These are phyloP conservation scores for Xylariaceae sp. DNA, from an alignment of 2,329 filamentous ascomycete genomes.

Conservation along the genomic window DNA sequence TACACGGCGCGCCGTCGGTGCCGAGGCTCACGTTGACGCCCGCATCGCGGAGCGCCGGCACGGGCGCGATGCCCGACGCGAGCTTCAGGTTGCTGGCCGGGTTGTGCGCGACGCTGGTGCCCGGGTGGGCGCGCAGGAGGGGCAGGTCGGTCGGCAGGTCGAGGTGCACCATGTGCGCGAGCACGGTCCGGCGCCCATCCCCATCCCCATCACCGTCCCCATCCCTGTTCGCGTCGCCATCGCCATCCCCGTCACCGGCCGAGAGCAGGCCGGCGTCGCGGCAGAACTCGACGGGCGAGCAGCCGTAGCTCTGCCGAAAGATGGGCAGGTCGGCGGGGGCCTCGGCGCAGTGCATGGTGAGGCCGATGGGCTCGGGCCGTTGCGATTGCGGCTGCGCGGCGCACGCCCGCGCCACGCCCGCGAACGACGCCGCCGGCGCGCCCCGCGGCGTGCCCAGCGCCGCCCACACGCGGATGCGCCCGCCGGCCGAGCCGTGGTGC, in stretches of 20 bases:
- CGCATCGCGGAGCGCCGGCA: constrained; percentile 33
- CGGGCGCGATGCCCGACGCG: constrained; percentile 39
- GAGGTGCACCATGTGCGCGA: constrained; percentile 45
- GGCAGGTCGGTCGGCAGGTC: constrained; percentile 31
- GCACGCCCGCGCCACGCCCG: constrained; percentile 33
- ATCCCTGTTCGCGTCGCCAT: background rate
- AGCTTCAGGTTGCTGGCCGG: constrained; percentile 45
- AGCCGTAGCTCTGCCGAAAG: constrained; percentile 29
- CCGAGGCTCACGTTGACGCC: constrained; percentile 40
- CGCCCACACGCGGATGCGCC: constrained; percentile 39
- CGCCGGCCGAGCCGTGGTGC: constrained; percentile 26
- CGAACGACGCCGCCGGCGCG: constrained; percentile 28
- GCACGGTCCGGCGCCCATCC: constrained; percentile 32
- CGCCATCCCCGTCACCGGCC: background rate
- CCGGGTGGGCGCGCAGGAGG: constrained; percentile 26
- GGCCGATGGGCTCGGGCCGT: constrained; percentile 29
- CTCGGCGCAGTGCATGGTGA: constrained; percentile 41
- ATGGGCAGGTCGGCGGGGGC: constrained; percentile 31
- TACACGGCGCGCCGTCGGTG: constrained; percentile 46
- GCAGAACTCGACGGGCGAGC: constrained; percentile 37
- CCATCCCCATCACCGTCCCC: background rate
- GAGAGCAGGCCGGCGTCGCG: constrained; percentile 27
- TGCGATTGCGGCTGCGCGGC: constrained; percentile 24
- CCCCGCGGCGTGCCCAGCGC: constrained; percentile 39
- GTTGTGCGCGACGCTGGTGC: constrained; percentile 41